phyloP scores from a whole-genome alignment of 1,284 basidiomycete species.

The Sanguinoderma infundibulare region DNA sequence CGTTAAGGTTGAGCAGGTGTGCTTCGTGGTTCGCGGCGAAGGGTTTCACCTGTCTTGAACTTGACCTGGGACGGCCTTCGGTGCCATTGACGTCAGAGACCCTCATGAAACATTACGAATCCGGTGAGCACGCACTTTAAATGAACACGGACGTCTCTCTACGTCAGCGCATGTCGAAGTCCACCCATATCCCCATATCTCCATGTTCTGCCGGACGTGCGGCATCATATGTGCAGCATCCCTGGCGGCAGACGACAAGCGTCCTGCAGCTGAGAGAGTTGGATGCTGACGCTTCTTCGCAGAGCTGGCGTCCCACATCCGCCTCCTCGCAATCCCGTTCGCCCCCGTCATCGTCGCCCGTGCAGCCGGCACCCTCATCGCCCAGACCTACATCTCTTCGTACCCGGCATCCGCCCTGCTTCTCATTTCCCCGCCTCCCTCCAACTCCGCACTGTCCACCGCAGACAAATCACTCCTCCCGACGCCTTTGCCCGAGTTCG shows the following conservation, averaged over 20 bases:
- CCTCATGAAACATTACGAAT: slow-evolving; percentile 33
- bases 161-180: background rate
- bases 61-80: slow-evolving; percentile 48
- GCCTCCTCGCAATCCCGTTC: slow-evolving; percentile 57
- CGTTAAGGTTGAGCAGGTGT: slow-evolving; percentile 40
- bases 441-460: slow-evolving; percentile 39
- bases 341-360: slow-evolving; percentile 67
- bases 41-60: slow-evolving; percentile 64
- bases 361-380: slow-evolving; percentile 54
- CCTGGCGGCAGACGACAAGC: too few species aligned
- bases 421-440: slow-evolving; percentile 59
- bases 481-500: slow-evolving; percentile 51
- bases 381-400: slow-evolving; percentile 70
- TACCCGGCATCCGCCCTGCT: slow-evolving; percentile 64
- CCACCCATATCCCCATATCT: background rate
- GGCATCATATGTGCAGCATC: background rate
- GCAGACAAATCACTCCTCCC: slow-evolving; percentile 39
- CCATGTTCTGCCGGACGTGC: background rate
- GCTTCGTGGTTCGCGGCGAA: slow-evolving; percentile 57
- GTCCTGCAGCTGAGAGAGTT: too few species aligned
- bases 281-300: background rate
- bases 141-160: background rate
- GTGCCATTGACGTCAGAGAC: slow-evolving; percentile 25
- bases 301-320: slow-evolving; percentile 48
- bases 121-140: slow-evolving; percentile 17